Evolutionary conservation across 257 asterid species (phyloP).

Genomic region (Striga asiatica): DNA sequence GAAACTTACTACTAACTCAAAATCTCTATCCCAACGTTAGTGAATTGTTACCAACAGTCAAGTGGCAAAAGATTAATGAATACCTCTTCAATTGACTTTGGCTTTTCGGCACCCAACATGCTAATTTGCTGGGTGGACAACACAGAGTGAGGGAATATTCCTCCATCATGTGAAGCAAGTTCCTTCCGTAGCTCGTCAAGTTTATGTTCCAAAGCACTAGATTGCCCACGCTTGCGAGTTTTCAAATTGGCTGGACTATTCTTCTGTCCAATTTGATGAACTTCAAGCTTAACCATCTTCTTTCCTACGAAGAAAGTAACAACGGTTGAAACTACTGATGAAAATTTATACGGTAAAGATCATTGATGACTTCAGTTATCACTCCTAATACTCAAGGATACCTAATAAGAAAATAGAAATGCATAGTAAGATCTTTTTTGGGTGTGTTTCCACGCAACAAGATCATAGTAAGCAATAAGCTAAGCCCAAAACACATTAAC

Average conservation of each 20-base stretch:
- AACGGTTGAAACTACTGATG: neutral
- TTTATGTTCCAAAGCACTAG: conserved; percentile 49
- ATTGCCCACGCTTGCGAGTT: conserved; percentile 45
- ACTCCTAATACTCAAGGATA: too few relatives aligned
- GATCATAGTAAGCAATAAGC: too few relatives aligned
- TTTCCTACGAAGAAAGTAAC: conserved; percentile 39
- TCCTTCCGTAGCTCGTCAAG: conserved; percentile 86
- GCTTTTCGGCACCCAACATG: conserved; percentile 42
- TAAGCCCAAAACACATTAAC: too few relatives aligned
- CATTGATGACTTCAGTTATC: too few relatives aligned
- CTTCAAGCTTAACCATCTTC: conserved; percentile 57
- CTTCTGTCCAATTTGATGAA: conserved; percentile 33
- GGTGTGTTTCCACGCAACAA: too few relatives aligned
- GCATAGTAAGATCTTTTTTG: too few relatives aligned
- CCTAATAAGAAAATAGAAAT: too few relatives aligned
- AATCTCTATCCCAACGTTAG: too few relatives aligned
- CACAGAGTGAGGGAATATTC: conserved; percentile 83
- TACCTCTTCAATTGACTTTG: conserved; percentile 67
- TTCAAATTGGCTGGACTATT: conserved; percentile 28
- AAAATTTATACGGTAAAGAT: neutral
- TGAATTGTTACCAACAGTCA: too few relatives aligned
- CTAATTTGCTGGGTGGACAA: conserved; percentile 77
- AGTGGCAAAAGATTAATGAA: neutral
- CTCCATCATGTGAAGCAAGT: conserved; percentile 66
- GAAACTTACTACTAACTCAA: too few relatives aligned